These are phyloP conservation scores for Citrus sp. DNA, from an alignment of 345 rosid species.

Conservation along the genomic window DNA sequence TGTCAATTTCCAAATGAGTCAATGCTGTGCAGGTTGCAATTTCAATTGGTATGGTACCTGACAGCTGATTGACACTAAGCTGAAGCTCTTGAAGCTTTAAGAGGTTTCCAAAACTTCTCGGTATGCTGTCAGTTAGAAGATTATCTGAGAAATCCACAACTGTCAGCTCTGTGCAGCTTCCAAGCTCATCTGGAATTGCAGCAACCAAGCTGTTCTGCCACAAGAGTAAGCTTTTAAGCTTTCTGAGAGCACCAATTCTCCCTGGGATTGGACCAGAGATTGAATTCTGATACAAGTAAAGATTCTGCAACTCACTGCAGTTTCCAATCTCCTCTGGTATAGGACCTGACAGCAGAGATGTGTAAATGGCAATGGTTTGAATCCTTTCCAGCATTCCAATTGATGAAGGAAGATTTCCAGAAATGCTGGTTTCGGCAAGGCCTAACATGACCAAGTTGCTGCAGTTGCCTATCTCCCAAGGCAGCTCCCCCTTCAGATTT, in stretches of 20 bases:
- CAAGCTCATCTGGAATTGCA: conserved; percentile 65
- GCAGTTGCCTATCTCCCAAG: conserved; percentile 89
- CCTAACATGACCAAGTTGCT: conserved; percentile 72
- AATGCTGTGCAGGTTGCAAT: conserved; percentile 65
- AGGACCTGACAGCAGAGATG: conserved; percentile 69
- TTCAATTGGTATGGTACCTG: conserved; percentile 71
- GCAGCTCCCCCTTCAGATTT: conserved; percentile 81
- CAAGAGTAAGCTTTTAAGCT: conserved; percentile 75
- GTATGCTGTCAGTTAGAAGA: conserved; percentile 76
- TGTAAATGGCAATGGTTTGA: conserved; percentile 78
- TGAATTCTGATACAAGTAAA: conserved; percentile 85
- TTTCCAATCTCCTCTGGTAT: conserved; percentile 79
- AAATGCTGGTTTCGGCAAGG: conserved; percentile 90
- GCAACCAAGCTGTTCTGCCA: conserved; percentile 97
- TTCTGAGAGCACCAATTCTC: conserved; percentile 58
- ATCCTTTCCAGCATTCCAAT: conserved; percentile 66
- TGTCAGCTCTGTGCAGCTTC: conserved; percentile 58
- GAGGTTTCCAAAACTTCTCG: conserved; percentile 71
- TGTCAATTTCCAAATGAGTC: conserved; percentile 76
- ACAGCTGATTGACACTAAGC: conserved; percentile 79
- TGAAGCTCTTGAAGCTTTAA: conserved; percentile 80
- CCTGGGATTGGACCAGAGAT: conserved; percentile 74
- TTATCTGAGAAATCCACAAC: conserved; percentile 77
- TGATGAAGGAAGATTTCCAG: conserved; percentile 71
- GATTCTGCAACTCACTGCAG: conserved; percentile 80